Evolutionary conservation across 345 rosid genomes (phyloP), one percentile per base, ranked within the genome.

Genomic region (Carallia brachiata): DNA sequence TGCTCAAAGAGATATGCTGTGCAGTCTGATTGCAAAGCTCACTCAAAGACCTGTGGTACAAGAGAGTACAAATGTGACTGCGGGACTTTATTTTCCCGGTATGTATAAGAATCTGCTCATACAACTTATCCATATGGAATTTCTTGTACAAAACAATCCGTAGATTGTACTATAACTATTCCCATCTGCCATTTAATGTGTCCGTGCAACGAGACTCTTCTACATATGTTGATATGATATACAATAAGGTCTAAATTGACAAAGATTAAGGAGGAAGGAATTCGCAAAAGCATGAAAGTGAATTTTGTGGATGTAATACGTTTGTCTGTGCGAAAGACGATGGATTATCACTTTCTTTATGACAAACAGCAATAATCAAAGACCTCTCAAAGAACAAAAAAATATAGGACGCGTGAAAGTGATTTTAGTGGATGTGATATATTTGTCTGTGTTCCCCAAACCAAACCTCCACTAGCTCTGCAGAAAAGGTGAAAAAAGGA

Each of bases 1-100:
- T 94, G 99, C 70, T 82, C 93, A 3, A 95, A 95, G 90, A 71
- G 90, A 72, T 95, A 95, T 61, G 97, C 97, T 44, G 99, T 95
- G 37, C 99, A 92, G 78, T 95, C 99, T 1, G 97, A 95, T 66
- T 95, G 99, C 97, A 95, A 95, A 76, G 99, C 99, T 4, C 99
- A 95, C 83, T 89, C 92, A 13, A 95, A 90, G 81, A 89, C 99
- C 58, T 95, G 99, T 71, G 99, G 99, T 67, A 95, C 97, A 19
- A 86, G 93, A 73, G 99, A 95, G 79, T 95, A 95, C 76, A 83
- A 86, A 84, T 95, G 99, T 37, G 96, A 92, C 76, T 95, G 99
- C 65, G 99, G 99, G 39, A 92, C 93, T 58, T 61, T 92, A 9
- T 95, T 95, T 80, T 95, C 97, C 10, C 85, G 99, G 99, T 95